phyloP scores from a whole-genome alignment of 2,329 filamentous ascomycete genomes.

The Fusarium duplospermum region DNA sequence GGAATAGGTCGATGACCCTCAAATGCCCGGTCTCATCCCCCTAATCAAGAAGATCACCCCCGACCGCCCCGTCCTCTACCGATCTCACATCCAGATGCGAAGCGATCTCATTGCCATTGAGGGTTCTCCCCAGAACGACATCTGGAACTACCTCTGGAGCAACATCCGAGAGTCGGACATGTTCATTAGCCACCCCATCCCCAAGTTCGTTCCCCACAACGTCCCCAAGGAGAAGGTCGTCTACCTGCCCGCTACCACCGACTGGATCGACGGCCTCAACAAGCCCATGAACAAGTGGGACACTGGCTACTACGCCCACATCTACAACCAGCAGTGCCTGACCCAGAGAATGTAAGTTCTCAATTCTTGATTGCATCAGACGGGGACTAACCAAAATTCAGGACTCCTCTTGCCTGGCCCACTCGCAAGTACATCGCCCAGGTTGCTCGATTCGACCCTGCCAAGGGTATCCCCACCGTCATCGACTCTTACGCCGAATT shows the following conservation, averaged over 20 bases:
- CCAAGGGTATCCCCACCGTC: slow-evolving; percentile 84
- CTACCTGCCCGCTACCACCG: slow-evolving; percentile 83
- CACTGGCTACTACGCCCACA: slow-evolving; percentile 76
- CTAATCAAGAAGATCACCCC: slow-evolving; percentile 78
- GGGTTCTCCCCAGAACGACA: slow-evolving; percentile 75
- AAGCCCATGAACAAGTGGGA: slow-evolving; percentile 79
- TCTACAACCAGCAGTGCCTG: slow-evolving; percentile 73
- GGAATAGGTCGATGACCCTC: slow-evolving; percentile 78
- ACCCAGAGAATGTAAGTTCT: slow-evolving; percentile 63
- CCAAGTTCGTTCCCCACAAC: slow-evolving; percentile 76
- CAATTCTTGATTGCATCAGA: background rate
- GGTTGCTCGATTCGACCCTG: slow-evolving; percentile 84
- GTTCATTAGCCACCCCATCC: slow-evolving; percentile 86
- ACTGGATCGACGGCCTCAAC: slow-evolving; percentile 87
- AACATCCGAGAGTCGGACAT: slow-evolving; percentile 78
- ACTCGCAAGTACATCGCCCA: slow-evolving; percentile 79
- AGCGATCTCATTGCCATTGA: slow-evolving; percentile 74
- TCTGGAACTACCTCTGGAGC: slow-evolving; percentile 81
- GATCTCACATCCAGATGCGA: slow-evolving; percentile 86
- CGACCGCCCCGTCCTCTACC: slow-evolving; percentile 80
- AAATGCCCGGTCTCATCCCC: slow-evolving; percentile 84
- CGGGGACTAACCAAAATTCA: slow-evolving; percentile 14
- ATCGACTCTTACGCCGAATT: slow-evolving; percentile 82
- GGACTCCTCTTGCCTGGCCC: slow-evolving; percentile 67
- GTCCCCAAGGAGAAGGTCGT: slow-evolving; percentile 75